Evolutionary conservation across 768 basidiomycete genomes (phyloP).

Genomic region (Psilocybe tampanensis): DNA sequence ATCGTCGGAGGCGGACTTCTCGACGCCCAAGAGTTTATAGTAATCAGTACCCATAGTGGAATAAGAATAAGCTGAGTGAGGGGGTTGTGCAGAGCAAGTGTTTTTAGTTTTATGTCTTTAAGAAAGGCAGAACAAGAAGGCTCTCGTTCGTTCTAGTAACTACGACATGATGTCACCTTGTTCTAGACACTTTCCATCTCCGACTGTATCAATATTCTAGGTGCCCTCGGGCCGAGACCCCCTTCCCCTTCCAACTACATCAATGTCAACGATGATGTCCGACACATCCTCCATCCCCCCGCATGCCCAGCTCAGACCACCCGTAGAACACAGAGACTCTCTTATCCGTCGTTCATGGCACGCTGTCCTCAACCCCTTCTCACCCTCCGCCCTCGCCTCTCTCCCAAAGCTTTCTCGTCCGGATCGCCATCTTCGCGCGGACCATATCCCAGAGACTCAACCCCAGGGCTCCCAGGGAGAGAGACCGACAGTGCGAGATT

Average conservation of each 20-base stretch:
- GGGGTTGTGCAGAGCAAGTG: conserved; percentile 9
- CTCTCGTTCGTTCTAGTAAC: conserved; percentile 29
- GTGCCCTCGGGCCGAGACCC: not conserved
- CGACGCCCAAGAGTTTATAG: conserved; percentile 81
- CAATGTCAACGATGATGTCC: not conserved
- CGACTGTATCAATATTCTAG: conserved; percentile 1
- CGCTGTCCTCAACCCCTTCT: conserved; percentile 61
- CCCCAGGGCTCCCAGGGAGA: conserved; percentile 48
- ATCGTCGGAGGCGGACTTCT: conserved; percentile 75
- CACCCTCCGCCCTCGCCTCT: conserved; percentile 56
- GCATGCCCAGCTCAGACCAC: conserved; percentile 1
- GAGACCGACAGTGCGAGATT: conserved; percentile 67
- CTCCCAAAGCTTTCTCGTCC: conserved; percentile 48
- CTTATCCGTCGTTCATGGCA: conserved; percentile 65
- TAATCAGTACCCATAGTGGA: conserved; percentile 80
- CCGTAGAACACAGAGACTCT: conserved; percentile 27
- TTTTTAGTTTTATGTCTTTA: conserved; percentile 12
- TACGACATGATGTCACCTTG: conserved; percentile 31
- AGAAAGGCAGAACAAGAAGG: not conserved
- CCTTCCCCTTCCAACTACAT: not conserved
- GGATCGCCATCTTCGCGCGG: conserved; percentile 63
- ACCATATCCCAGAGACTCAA: conserved; percentile 68
- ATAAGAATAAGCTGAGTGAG: conserved; percentile 1
- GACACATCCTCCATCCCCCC: not conserved
- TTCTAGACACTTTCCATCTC: conserved; percentile 14